Evolutionary conservation across 2,329 filamentous ascomycete species (phyloP), one percentile per base, ranked within the genome.

Genomic region (Aspergillus novoparasiticus): DNA sequence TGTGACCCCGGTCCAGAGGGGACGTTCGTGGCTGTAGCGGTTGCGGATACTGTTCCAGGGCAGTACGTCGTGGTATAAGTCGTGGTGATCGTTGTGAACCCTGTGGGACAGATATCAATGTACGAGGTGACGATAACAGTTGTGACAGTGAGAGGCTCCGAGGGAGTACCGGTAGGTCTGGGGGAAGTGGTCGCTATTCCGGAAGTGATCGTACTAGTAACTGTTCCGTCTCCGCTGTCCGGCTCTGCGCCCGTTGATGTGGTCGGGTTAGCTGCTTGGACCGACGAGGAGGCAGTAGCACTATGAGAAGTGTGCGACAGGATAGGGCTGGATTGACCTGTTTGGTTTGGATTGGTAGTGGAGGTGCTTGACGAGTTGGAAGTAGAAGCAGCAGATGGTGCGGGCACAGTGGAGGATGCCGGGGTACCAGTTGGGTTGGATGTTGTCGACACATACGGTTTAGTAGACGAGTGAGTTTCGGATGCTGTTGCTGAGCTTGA

Each of bases 71-170:
- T 77, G 11, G 78, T 80, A 51, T 75, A 72, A 0, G 77, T 77
- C 4, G 75, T 75, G 2, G 76, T 79, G 56, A 79, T 72, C 6
- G 77, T 80, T 43, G 76, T 80, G 66, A 78, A 80, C 6, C 80
- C 79, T 30, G 77, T 79, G 4, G 79, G 75, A 62, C 79, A 81
- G 66, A 81, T 76, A 57, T 78, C 75, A 9, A 75, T 73, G 64
- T 80, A 81, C 21, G 77, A 77, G 36, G 79, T 81, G 41, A 74
- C 70, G 57, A 79, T 73, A 21, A 79, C 65, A 14, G 77, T 78
- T 11, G 78, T 79, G 43, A 72, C 71, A 6, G 72, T 78, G 46
- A 59, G 65, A 1, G 70, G 63, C 53, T 65, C 63, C 4, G 69
- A 68, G 28, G 66, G 66, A n/a, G 69, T 57, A 9, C 63, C 56